A percentile compares a stretch with the other conserved stretches of the same genome.
Evolutionary conservation across 2,329 filamentous ascomycete species (phyloP).

Genomic region (Botrytis elliptica): DNA sequence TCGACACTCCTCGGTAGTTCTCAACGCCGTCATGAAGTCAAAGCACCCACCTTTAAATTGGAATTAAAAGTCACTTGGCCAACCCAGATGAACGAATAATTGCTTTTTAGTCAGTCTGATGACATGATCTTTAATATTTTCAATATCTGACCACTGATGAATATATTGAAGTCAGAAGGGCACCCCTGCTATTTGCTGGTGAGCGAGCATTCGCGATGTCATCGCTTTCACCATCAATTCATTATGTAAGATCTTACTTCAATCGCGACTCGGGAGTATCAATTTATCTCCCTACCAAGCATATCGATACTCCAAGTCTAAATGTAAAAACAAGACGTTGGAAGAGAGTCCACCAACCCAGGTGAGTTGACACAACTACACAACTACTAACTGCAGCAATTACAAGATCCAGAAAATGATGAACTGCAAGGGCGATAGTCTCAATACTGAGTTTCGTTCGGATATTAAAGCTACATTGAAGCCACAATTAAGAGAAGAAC

Average conservation of each 20-base stretch:
- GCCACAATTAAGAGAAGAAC: not conserved
- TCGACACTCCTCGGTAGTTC: not conserved
- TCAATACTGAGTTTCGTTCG: not conserved
- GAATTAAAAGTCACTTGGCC: not conserved
- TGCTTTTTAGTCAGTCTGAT: not conserved
- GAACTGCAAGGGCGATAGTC: not conserved
- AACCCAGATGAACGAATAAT: not conserved
- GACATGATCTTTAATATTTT: not conserved
- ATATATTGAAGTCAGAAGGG: not conserved
- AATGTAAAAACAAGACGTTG: not conserved
- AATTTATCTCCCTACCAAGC: not conserved
- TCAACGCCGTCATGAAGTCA: not conserved
- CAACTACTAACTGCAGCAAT: not conserved
- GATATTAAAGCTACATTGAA: not conserved
- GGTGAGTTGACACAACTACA: not conserved
- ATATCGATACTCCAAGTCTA: not conserved
- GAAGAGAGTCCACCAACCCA: not conserved
- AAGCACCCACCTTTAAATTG: not conserved
- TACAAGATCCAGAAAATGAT: not conserved
- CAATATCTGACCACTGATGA: not conserved
- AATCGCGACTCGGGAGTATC: not conserved
- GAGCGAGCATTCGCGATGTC: not conserved
- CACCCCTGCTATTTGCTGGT: not conserved
- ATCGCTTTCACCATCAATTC: not conserved
- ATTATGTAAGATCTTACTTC: not conserved